Evolutionary conservation across 768 basidiomycete species (phyloP).

Genomic region (Jaapia argillacea): DNA sequence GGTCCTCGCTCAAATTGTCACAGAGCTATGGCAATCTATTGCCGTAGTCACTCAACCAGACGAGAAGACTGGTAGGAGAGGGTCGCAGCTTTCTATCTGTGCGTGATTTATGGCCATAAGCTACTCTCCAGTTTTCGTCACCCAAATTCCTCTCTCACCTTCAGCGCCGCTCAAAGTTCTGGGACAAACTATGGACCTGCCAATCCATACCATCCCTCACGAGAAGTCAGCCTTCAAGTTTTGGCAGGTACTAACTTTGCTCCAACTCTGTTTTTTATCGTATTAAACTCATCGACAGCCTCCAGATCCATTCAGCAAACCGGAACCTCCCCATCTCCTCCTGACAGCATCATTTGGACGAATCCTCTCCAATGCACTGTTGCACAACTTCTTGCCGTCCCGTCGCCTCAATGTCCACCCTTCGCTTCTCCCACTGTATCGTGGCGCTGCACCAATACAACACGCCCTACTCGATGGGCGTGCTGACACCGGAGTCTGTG

Average conservation of each 20-base stretch:
- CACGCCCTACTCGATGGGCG: conserved; percentile 65
- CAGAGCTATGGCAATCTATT: conserved; percentile 60
- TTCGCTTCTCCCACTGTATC: conserved; percentile 74
- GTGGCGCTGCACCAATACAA: conserved; percentile 91
- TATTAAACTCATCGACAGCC: conserved; percentile 25
- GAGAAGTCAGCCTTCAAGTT: conserved; percentile 46
- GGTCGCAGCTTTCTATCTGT: conserved; percentile 49
- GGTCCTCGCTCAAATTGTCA: background rate
- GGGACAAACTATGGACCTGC: conserved; percentile 41
- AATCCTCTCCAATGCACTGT: conserved; percentile 56
- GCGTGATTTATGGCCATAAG: conserved; percentile 16
- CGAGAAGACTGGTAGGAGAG: conserved; percentile 49
- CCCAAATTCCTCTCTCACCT: background rate
- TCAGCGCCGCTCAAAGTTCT: conserved; percentile 64
- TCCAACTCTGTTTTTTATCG: background rate
- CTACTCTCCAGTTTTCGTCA: background rate
- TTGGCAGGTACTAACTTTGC: conserved; percentile 44
- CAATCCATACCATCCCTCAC: conserved; percentile 52
- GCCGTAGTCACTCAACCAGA: conserved; percentile 68
- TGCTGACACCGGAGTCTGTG: conserved; percentile 64
- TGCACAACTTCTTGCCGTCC: conserved; percentile 46
- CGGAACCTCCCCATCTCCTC: conserved; percentile 42
- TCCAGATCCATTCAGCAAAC: conserved; percentile 27
- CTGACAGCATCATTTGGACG: conserved; percentile 89
- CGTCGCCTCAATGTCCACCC: conserved; percentile 83